These are phyloP conservation scores for Mycena albidolilacea DNA, from an alignment of 768 basidiomycete species.

Conservation along the genomic window DNA sequence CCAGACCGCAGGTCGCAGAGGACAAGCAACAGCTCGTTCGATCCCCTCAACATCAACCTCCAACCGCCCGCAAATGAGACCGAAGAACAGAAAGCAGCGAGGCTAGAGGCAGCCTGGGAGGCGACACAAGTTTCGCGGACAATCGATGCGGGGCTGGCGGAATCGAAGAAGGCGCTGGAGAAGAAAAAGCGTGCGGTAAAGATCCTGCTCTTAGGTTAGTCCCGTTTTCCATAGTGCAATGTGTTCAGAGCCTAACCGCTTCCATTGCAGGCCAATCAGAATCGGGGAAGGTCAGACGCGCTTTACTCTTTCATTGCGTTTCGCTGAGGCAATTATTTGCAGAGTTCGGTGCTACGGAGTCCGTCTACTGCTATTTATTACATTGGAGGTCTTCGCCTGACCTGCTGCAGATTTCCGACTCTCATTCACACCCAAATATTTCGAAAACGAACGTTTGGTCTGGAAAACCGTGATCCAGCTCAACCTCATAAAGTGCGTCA, in stretches of 20 bases:
- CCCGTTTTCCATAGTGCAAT: neutral
- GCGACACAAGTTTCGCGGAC: conserved; percentile 51
- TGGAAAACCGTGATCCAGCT: conserved; percentile 69
- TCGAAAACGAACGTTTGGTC: conserved; percentile 58
- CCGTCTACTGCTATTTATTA: neutral
- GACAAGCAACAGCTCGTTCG: conserved; percentile 36
- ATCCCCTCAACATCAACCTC: conserved; percentile 48
- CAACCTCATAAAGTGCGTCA: conserved; percentile 62
- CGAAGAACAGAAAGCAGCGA: conserved; percentile 48
- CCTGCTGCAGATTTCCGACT: conserved; percentile 61
- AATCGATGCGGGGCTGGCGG: conserved; percentile 54
- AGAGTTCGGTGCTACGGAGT: conserved; percentile 41
- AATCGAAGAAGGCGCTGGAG: conserved; percentile 51
- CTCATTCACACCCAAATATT: conserved; percentile 62
- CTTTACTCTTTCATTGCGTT: neutral
- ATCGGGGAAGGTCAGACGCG: conserved; percentile 51
- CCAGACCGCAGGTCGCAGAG: conserved; percentile 1
- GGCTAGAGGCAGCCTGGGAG: conserved; percentile 50
- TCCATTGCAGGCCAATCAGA: conserved; percentile 53
- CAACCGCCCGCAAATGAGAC: conserved; percentile 54
- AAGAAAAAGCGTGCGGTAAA: conserved; percentile 55
- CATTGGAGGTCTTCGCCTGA: neutral
- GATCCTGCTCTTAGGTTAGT: conserved; percentile 56
- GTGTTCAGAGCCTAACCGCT: neutral
- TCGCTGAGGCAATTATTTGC: neutral